Base-by-base conservation (phyloP, 164 flowering plant genomes). In the Warburgia ugandensis region DNA sequence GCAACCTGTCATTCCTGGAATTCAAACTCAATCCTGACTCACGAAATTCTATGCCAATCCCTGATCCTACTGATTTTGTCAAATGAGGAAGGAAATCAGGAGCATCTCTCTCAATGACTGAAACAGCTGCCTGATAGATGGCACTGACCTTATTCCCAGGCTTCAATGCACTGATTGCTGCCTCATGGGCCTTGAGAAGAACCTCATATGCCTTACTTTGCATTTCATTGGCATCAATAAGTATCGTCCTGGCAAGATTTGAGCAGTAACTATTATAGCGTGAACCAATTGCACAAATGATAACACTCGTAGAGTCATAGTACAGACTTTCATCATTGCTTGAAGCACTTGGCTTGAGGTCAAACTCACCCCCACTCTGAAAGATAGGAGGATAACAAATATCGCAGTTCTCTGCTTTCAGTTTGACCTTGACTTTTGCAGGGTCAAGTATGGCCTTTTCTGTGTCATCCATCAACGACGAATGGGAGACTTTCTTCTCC, bases 321-420 rank as follows among this genome's bases (percentile, higher is more conserved):
- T 70, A 77, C 11, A 84, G 70, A 37, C 46, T 4, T 5, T 83
- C 81, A 52, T 86, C 87, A 63, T 84, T 78, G 70, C 89, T 86
- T 3, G 83, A 60, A 25, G 94, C 91, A 70, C 79, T 85, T 0
- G 91, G 94, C 55, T 54, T 77, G 29, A 88, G 79, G 70, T 88
- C 87, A 65, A 81, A 87, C 45, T 68, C 55, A 16, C 87, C 91
- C 2, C 96, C 90, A 50, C 96, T 87, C 59, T 85, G 91, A 61
- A 88, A 79, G 2, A 85, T 88, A 0, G 96, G 96, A 44, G 91
- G 94, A 62, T 83, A 88, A 51, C 96, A 88, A 11, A 85, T 88
- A 61, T 83, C 94, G 46, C 83, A 76, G 65, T 83, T 85, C 13
- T 80, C 84, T 2, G 83, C 79, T 69, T 72, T 85, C 58, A 88